Conservation (phyloP, 2,329 filamentous ascomycete genomes). For the Aureobasidium sp. region DNA sequence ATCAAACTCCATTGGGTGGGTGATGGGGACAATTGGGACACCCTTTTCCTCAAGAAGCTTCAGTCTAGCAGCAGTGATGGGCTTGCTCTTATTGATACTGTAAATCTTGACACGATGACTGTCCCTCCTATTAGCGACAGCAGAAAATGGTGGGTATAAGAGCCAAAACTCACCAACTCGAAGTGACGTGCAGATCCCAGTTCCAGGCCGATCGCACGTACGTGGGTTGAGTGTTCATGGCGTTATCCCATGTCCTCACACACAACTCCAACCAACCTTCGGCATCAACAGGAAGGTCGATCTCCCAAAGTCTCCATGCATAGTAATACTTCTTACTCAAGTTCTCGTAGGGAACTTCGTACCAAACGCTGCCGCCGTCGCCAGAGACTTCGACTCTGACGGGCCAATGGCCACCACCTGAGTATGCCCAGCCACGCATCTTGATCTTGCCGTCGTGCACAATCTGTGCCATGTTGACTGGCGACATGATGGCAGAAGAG, state of each 20-base stretch:
- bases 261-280: conserved; percentile 43
- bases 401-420: conserved; percentile 40
- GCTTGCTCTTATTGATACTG: conserved; percentile 51
- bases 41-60: conserved; percentile 46
- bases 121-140: not conserved
- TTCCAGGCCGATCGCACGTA: conserved; percentile 46
- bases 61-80: conserved; percentile 44
- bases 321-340: conserved; percentile 56
- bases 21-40: conserved; percentile 47
- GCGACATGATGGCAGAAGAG: conserved; percentile 59
- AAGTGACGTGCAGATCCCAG: conserved; percentile 60
- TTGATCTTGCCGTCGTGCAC: conserved; percentile 54
- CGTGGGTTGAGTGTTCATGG: conserved; percentile 41
- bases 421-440: conserved; percentile 43
- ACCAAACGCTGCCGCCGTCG: conserved; percentile 60
- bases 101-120: conserved; percentile 55
- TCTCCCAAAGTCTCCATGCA: conserved; percentile 59
- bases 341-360: conserved; percentile 53
- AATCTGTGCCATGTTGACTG: conserved; percentile 53
- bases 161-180: conserved; percentile 33
- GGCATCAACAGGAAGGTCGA: conserved; percentile 51
- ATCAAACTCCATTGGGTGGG: conserved; percentile 45
- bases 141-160: too few relatives aligned
- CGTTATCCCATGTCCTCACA: conserved; percentile 40
- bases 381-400: conserved; percentile 57